A percentile compares a stretch with the other conserved stretches of the same genome.
Conservation (phyloP, 768 basidiomycete genomes). For the Pleurotus cornucopiae region DNA sequence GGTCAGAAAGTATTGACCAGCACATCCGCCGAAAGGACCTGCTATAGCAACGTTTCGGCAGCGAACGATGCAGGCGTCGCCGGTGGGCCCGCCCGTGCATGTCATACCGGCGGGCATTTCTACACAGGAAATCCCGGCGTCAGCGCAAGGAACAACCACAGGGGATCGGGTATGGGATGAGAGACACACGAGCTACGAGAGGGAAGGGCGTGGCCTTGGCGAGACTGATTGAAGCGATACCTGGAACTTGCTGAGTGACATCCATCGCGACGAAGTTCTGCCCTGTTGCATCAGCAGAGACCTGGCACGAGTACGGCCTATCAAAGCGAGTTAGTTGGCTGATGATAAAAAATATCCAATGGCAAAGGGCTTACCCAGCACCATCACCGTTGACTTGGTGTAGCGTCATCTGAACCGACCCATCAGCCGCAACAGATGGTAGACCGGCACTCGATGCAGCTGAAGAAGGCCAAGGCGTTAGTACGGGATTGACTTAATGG, state of each 20-base stretch:
- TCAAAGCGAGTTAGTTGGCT: background rate
- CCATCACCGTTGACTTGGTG: slow-evolving; percentile 27
- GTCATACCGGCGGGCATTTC: slow-evolving; percentile 27
- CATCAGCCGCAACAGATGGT: slow-evolving; percentile 18
- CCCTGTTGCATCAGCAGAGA: slow-evolving; percentile 15
- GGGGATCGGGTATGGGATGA: slow-evolving; percentile 15
- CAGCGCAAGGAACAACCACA: slow-evolving; percentile 10
- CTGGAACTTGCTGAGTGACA: slow-evolving; percentile 20
- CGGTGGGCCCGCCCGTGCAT: slow-evolving; percentile 28
- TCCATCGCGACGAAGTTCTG: slow-evolving; percentile 15
- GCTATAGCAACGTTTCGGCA: slow-evolving; percentile 28
- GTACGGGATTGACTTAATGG: background rate
- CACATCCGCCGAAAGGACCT: slow-evolving; percentile 28
- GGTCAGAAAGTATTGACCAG: background rate
- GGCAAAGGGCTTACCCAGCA: slow-evolving; percentile 19
- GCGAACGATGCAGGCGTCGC: slow-evolving; percentile 28
- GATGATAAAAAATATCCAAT: background rate
- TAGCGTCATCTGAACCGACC: slow-evolving; percentile 17
- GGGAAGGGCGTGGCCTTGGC: background rate
- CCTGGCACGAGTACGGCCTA: slow-evolving; percentile 2
- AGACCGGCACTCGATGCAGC: slow-evolving; percentile 16
- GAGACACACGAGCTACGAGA: background rate
- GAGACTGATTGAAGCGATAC: slow-evolving; percentile 3
- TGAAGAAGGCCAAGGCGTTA: slow-evolving; percentile 7
- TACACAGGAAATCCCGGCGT: slow-evolving; percentile 4